Percentiles rank a stretch among this genome's conserved stretches.
These are phyloP conservation scores for Chlorella sp. DNA, from an alignment of 139 green algal species.

Conservation along the genomic window DNA sequence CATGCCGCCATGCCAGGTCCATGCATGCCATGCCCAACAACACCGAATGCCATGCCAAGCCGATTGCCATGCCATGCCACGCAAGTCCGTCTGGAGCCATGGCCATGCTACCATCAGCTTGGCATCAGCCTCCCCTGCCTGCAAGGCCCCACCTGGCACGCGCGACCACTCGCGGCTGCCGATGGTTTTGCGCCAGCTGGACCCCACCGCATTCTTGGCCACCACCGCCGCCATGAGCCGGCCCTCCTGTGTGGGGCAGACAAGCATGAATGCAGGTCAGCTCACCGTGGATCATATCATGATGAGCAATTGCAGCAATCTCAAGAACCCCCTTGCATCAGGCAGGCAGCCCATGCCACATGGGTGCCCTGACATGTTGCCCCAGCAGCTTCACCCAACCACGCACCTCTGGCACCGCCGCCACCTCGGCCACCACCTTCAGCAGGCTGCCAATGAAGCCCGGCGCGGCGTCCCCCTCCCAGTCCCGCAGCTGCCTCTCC, in stretches of 20 bases:
- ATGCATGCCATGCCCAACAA: too few species aligned
- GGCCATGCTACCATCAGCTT: too few species aligned
- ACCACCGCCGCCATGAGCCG: slow-evolving; percentile 79
- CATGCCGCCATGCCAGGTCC: too few species aligned
- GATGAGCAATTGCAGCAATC: too few species aligned
- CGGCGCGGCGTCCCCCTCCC: slow-evolving; percentile 74
- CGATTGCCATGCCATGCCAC: neutral
- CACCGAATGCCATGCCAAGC: too few species aligned
- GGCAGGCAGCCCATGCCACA: too few species aligned
- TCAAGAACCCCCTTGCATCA: too few species aligned
- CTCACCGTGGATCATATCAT: too few species aligned
- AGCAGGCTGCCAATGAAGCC: slow-evolving; percentile 76
- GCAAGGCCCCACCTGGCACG: slow-evolving; percentile 7
- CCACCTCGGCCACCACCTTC: slow-evolving; percentile 62
- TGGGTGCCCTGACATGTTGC: too few species aligned
- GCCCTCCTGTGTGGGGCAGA: slow-evolving; percentile 72
- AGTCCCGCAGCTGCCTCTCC: slow-evolving; percentile 60
- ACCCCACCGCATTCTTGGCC: slow-evolving; percentile 86
- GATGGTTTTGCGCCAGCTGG: slow-evolving; percentile 83
- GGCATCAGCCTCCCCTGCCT: too few species aligned
- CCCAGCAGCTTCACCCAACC: too few species aligned
- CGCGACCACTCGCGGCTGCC: slow-evolving; percentile 69
- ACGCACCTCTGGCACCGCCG: slow-evolving; percentile 67
- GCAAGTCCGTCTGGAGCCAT: neutral
- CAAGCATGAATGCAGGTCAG: too few species aligned